A percentile compares a stretch with the other conserved stretches of the same genome.
These are phyloP conservation scores for Anthracocystis walkeri DNA, from an alignment of 1,284 basidiomycete species.

Conservation along the genomic window DNA sequence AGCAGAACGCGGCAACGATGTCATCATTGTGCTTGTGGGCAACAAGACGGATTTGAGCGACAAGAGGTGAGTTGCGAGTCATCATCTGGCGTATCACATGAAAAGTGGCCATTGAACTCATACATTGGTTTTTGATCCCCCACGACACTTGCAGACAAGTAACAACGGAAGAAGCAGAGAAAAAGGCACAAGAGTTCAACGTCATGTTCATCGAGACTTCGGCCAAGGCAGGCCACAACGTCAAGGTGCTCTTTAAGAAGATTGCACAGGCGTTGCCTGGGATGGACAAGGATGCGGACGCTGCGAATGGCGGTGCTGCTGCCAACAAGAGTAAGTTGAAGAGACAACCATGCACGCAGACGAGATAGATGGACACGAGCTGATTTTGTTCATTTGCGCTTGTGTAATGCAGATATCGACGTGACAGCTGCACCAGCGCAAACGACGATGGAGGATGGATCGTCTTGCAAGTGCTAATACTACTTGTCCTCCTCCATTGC, in stretches of 20 bases:
- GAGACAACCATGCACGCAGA: too few relatives aligned
- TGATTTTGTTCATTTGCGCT: not conserved
- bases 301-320: slow-evolving; percentile 70
- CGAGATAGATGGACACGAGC: not conserved
- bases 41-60: slow-evolving; percentile 89
- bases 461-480: slow-evolving; percentile 53
- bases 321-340: slow-evolving; percentile 50
- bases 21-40: slow-evolving; percentile 97
- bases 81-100: not conserved
- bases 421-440: slow-evolving; percentile 54
- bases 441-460: slow-evolving; percentile 58
- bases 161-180: slow-evolving; percentile 96
- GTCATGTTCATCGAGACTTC: slow-evolving; percentile 99
- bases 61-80: slow-evolving; percentile 55
- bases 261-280: slow-evolving; percentile 98
- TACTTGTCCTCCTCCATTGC: not conserved
- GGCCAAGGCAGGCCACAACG: slow-evolving; percentile 98
- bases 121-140: not conserved
- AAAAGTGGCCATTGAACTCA: slow-evolving; percentile 9
- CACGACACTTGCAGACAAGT: slow-evolving; percentile 78
- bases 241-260: slow-evolving; percentile 98
- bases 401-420: slow-evolving; percentile 44
- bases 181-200: slow-evolving; percentile 89
- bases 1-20: slow-evolving; percentile 95
- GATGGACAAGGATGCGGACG: slow-evolving; percentile 83